Conservation (phyloP, 2,329 filamentous ascomycete genomes). For the Arthrobotrys sphaeroides region DNA sequence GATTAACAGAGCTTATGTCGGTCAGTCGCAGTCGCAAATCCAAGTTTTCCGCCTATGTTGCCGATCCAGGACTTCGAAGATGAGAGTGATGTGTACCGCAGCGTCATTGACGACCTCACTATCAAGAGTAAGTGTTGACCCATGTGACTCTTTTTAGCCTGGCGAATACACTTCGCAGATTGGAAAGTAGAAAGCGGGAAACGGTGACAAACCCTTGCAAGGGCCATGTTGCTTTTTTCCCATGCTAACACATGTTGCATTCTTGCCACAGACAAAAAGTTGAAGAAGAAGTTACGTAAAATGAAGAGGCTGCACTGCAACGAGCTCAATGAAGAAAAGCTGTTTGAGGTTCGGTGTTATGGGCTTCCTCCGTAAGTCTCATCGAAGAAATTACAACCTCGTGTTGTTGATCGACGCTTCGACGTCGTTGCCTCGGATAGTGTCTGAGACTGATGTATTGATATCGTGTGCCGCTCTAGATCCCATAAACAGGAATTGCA, state of each 20-base stretch:
- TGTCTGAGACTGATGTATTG: background rate
- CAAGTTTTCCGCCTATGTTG: constrained; percentile 39
- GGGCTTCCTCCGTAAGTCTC: constrained; percentile 67
- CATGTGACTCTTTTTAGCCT: constrained; percentile 26
- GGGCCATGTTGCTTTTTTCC: constrained; percentile 29
- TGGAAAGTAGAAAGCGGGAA: constrained; percentile 24
- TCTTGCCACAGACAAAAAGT: constrained; percentile 64
- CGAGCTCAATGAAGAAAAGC: constrained; percentile 75
- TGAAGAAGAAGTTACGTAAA: constrained; percentile 76
- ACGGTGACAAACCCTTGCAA: constrained; percentile 22
- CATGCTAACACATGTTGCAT: constrained; percentile 31
- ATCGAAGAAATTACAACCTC: too few relatives aligned
- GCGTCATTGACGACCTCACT: constrained; percentile 87
- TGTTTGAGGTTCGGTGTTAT: constrained; percentile 85
- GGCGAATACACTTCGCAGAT: constrained; percentile 16
- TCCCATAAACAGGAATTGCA: constrained; percentile 81
- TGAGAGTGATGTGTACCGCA: constrained; percentile 75
- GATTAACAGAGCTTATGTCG: constrained; percentile 37
- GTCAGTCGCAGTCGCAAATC: constrained; percentile 4
- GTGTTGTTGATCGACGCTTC: too few relatives aligned
- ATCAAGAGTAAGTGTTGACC: constrained; percentile 72
- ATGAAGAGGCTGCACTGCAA: constrained; percentile 75
- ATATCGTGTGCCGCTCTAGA: constrained; percentile 59
- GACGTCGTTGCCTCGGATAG: background rate
- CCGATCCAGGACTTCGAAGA: constrained; percentile 51